Evolutionary conservation across 2,329 filamentous ascomycete species (phyloP).

Genomic region (Talaromyces sp.): DNA sequence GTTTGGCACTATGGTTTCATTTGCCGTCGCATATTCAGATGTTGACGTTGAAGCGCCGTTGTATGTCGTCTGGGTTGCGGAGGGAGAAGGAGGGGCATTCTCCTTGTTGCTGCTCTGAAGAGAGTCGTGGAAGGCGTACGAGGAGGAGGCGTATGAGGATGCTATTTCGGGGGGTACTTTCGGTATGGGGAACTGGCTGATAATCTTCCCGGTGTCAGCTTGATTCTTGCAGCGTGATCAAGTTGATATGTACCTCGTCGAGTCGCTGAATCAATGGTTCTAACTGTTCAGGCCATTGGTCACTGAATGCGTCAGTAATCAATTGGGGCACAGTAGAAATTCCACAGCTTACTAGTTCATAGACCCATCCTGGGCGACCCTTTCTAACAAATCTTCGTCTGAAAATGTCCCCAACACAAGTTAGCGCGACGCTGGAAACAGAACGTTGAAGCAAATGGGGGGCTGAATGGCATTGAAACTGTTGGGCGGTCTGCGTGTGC

Average conservation of each 20-base stretch:
- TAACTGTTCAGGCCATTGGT: slow-evolving; percentile 66
- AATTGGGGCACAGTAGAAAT: background rate
- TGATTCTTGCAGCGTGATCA: background rate
- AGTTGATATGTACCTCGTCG: slow-evolving; percentile 53
- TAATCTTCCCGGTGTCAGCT: slow-evolving; percentile 56
- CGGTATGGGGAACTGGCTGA: slow-evolving; percentile 72
- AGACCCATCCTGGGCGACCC: slow-evolving; percentile 56
- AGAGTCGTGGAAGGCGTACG: slow-evolving; percentile 29
- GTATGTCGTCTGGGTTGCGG: slow-evolving; percentile 18
- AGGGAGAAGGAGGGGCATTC: slow-evolving; percentile 28
- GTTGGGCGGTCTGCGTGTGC: background rate
- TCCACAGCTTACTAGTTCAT: slow-evolving; percentile 53
- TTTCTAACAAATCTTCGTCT: slow-evolving; percentile 55
- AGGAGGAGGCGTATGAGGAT: slow-evolving; percentile 31
- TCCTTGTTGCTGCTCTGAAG: slow-evolving; percentile 39
- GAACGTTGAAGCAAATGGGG: background rate
- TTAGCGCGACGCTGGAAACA: background rate
- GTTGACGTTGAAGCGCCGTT: background rate
- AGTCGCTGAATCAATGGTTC: slow-evolving; percentile 64
- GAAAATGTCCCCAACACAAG: slow-evolving; percentile 7
- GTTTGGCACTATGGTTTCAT: slow-evolving; percentile 44
- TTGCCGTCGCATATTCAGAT: slow-evolving; percentile 29
- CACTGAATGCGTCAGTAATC: slow-evolving; percentile 45
- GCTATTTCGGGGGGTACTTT: slow-evolving; percentile 48
- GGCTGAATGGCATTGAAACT: background rate